Conservation (phyloP, 192 early-diverging fungal species). For the Coemansia sp. region DNA sequence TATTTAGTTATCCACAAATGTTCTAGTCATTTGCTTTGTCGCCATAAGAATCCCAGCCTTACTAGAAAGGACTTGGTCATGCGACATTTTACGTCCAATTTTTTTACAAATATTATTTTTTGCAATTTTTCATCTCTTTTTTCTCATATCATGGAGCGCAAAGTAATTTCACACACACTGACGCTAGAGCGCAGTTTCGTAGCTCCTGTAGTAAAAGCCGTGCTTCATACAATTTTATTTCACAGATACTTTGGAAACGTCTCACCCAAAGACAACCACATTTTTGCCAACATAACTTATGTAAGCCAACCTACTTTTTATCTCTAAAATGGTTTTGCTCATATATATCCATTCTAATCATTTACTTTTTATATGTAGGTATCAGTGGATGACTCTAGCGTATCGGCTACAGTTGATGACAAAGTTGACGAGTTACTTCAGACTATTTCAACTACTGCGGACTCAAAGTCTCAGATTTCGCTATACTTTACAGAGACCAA, state of each 20-base stretch:
- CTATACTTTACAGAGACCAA: slow-evolving; percentile 51
- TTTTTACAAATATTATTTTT: too few relatives aligned
- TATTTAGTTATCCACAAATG: background rate
- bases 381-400: slow-evolving; percentile 34
- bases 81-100: background rate
- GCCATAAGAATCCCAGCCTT: background rate
- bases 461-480: slow-evolving; percentile 39
- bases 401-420: slow-evolving; percentile 26
- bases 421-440: slow-evolving; percentile 49
- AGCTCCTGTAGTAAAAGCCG: slow-evolving; percentile 25
- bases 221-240: slow-evolving; percentile 50
- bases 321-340: background rate
- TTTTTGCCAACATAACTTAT: slow-evolving; percentile 13
- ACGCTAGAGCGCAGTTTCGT: slow-evolving; percentile 36
- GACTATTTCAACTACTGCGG: slow-evolving; percentile 18
- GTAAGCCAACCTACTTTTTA: background rate
- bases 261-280: slow-evolving; percentile 25
- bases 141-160: slow-evolving; percentile 25
- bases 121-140: background rate
- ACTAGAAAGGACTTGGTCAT: background rate
- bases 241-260: slow-evolving; percentile 54
- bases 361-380: slow-evolving; percentile 11
- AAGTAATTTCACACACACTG: slow-evolving; percentile 27
- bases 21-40: background rate
- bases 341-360: too few relatives aligned